Evolutionary conservation across 495 filamentous ascomycete genomes (phyloP).

Genomic region (Penicillium cosmopolitanum): DNA sequence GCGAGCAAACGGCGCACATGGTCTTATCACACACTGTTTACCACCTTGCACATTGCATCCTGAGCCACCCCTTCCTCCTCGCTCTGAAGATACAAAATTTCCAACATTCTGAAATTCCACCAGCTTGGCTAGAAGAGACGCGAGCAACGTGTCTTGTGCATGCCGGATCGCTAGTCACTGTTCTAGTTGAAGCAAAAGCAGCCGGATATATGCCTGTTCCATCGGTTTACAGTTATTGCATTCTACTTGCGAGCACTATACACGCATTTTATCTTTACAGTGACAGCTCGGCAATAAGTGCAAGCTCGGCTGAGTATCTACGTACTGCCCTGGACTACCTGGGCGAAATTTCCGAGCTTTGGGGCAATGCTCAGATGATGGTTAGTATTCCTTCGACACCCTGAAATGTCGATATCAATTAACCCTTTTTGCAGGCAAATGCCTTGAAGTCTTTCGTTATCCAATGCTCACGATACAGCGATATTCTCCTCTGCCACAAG

Average conservation of each 20-base stretch:
- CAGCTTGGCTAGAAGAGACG: slow-evolving; percentile 19
- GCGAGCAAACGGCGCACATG: slow-evolving; percentile 28
- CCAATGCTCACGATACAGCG: slow-evolving; percentile 27
- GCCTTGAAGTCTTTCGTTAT: slow-evolving; percentile 24
- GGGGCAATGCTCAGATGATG: slow-evolving; percentile 28
- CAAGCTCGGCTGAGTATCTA: slow-evolving; percentile 26
- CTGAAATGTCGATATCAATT: neutral
- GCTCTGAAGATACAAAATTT: slow-evolving; percentile 16
- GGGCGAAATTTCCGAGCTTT: slow-evolving; percentile 27
- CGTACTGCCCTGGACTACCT: slow-evolving; percentile 23
- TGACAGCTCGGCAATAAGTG: slow-evolving; percentile 11
- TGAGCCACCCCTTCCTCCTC: slow-evolving; percentile 36
- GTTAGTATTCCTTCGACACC: slow-evolving; percentile 10
- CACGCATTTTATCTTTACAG: slow-evolving; percentile 26
- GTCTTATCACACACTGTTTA: slow-evolving; percentile 33
- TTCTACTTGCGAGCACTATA: slow-evolving; percentile 31
- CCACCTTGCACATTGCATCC: slow-evolving; percentile 31
- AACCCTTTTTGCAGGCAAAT: slow-evolving; percentile 15
- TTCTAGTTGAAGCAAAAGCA: slow-evolving; percentile 30
- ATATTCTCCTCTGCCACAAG: slow-evolving; percentile 22
- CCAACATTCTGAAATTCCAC: slow-evolving; percentile 10
- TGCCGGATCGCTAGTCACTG: slow-evolving; percentile 23
- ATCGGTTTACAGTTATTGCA: slow-evolving; percentile 34
- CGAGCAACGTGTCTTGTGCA: slow-evolving; percentile 14
- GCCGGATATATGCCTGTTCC: slow-evolving; percentile 29